phyloP scores from a whole-genome alignment of 2,329 filamentous ascomycete species.

The Parastagonospora nodorum region DNA sequence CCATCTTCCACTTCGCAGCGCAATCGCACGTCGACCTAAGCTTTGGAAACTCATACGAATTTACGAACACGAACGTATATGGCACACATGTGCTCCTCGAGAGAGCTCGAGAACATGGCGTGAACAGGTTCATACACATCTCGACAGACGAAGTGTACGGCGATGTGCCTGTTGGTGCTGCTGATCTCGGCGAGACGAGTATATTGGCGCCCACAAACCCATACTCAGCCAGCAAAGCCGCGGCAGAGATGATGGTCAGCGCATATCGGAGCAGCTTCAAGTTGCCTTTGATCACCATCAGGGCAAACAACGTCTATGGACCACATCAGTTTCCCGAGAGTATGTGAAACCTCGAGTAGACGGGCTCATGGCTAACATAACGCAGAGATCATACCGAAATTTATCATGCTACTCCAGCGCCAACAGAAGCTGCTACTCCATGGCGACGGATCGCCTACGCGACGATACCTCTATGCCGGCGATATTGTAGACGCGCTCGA shows the following conservation, averaged over 20 bases:
- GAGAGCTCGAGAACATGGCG: constrained; percentile 71
- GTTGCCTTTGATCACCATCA: constrained; percentile 77
- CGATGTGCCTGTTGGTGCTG: constrained; percentile 73
- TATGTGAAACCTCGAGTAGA: constrained; percentile 50
- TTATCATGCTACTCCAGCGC: constrained; percentile 72
- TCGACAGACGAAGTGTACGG: constrained; percentile 88
- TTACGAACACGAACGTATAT: constrained; percentile 81
- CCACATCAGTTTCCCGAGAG: constrained; percentile 85
- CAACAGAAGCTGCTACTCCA: constrained; percentile 72
- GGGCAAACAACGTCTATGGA: constrained; percentile 85
- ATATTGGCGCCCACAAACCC: constrained; percentile 81
- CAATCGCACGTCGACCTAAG: constrained; percentile 83
- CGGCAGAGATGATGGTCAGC: constrained; percentile 83
- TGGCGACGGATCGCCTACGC: constrained; percentile 74
- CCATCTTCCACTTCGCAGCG: constrained; percentile 83
- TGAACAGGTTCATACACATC: constrained; percentile 78
- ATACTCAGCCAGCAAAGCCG: constrained; percentile 79
- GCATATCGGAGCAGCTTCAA: constrained; percentile 86
- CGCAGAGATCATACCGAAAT: constrained; percentile 84
- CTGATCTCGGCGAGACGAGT: constrained; percentile 74
- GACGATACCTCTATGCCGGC: constrained; percentile 77
- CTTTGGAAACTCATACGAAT: constrained; percentile 81
- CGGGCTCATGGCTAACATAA: constrained; percentile 11
- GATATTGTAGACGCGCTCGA: constrained; percentile 84
- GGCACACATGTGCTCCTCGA: constrained; percentile 84